These are phyloP conservation scores for Thielaviopsis cerberus DNA, from an alignment of 2,329 filamentous ascomycete genomes.

Conservation along the genomic window DNA sequence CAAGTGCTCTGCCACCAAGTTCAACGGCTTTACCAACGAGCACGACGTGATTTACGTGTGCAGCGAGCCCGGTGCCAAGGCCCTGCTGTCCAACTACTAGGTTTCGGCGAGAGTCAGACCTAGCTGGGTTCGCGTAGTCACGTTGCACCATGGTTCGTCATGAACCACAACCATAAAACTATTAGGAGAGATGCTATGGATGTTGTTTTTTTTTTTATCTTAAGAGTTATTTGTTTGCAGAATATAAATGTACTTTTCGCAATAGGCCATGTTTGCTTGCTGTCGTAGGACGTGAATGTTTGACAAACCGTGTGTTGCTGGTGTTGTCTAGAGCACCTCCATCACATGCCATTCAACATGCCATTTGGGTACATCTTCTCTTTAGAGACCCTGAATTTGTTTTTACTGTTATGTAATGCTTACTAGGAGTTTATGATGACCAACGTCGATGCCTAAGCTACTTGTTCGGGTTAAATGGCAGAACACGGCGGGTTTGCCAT, in stretches of 20 bases:
- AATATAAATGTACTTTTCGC: background rate
- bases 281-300: background rate
- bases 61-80: conserved; percentile 73
- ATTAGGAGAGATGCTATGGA: background rate
- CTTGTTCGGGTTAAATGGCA: background rate
- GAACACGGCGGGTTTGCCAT: background rate
- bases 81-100: conserved; percentile 25
- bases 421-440: background rate
- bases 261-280: background rate
- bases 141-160: background rate
- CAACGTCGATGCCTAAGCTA: background rate
- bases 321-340: too few relatives aligned
- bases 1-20: conserved; percentile 89
- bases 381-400: background rate
- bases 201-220: conserved; percentile 3
- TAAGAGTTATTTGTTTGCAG: background rate
- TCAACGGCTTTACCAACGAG: conserved; percentile 88
- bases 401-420: background rate
- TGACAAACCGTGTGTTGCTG: too few relatives aligned
- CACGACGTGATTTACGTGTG: conserved; percentile 91
- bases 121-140: background rate
- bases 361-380: background rate
- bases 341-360: too few relatives aligned
- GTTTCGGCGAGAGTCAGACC: background rate
- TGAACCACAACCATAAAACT: background rate